Evolutionary conservation across 2,329 filamentous ascomycete species (phyloP).

Genomic region (Fusarium praegraminearum): DNA sequence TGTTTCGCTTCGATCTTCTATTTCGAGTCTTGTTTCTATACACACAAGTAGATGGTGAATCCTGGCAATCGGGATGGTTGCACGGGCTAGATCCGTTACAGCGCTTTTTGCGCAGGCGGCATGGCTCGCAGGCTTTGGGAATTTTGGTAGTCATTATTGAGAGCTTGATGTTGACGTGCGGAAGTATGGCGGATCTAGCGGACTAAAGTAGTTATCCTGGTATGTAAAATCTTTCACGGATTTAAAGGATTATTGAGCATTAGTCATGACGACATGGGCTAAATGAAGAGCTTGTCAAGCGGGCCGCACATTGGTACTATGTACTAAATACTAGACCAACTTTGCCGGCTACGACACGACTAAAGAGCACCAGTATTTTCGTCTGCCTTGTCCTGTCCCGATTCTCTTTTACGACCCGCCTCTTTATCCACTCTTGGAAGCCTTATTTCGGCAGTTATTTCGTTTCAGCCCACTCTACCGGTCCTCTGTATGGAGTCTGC

Average conservation of each 20-base stretch:
- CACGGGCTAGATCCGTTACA: neutral
- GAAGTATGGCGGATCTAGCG: neutral
- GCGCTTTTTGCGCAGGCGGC: neutral
- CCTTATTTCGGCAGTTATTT: no score
- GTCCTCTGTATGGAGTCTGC: no score
- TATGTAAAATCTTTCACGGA: neutral
- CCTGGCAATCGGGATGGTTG: neutral
- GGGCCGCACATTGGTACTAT: no score
- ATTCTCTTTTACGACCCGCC: no score
- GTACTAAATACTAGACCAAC: no score
- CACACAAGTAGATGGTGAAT: neutral
- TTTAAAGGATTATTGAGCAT: neutral
- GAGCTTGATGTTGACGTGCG: neutral
- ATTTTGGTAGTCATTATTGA: neutral
- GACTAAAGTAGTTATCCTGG: neutral
- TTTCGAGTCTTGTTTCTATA: neutral
- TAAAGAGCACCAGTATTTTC: no score
- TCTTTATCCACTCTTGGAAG: no score
- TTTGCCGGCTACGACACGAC: no score
- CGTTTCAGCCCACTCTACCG: no score
- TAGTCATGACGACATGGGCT: neutral
- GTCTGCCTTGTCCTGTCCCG: no score
- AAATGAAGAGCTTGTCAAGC: no score
- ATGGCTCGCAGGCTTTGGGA: neutral
- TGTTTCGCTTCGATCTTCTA: neutral